phyloP scores from a whole-genome alignment of 2,329 filamentous ascomycete species.

The Clonostachys rosea region DNA sequence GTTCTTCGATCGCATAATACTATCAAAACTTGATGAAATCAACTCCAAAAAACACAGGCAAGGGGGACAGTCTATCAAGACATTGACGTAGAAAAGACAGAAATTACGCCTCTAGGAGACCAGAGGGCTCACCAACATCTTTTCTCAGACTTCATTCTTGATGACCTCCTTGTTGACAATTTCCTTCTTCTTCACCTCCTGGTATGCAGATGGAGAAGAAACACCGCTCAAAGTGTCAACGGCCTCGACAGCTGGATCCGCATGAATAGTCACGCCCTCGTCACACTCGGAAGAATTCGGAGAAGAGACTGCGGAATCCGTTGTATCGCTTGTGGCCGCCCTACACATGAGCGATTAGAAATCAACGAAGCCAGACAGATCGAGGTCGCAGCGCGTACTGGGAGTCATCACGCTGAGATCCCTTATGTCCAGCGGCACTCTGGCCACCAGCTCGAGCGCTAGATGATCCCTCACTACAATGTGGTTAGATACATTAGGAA shows the following conservation, averaged over 20 bases:
- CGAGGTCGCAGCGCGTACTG: constrained; percentile 23
- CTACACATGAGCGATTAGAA: constrained; percentile 10
- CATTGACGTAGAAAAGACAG: background rate
- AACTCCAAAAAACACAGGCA: constrained; percentile 1
- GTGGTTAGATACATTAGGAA: no score
- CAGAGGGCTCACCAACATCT: no score
- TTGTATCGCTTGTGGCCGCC: constrained; percentile 31
- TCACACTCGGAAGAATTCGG: constrained; percentile 43
- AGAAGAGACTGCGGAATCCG: constrained; percentile 28
- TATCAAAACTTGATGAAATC: constrained; percentile 8
- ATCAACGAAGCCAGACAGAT: background rate
- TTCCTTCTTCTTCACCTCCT: no score
- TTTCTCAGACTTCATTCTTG: constrained; percentile 12
- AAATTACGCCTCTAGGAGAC: background rate
- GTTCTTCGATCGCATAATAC: constrained; percentile 21
- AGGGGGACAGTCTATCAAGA: background rate
- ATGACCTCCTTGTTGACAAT: constrained; percentile 12
- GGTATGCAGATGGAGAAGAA: constrained; percentile 34
- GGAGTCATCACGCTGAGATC: constrained; percentile 22
- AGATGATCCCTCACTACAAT: constrained; percentile 1
- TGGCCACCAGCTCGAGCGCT: background rate
- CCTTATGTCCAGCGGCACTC: constrained; percentile 10
- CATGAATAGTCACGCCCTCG: constrained; percentile 49
- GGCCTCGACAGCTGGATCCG: constrained; percentile 38
- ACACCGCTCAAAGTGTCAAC: constrained; percentile 32